Evolutionary conservation across 2,329 filamentous ascomycete genomes (phyloP).

Genomic region (Penicillium sp.): DNA sequence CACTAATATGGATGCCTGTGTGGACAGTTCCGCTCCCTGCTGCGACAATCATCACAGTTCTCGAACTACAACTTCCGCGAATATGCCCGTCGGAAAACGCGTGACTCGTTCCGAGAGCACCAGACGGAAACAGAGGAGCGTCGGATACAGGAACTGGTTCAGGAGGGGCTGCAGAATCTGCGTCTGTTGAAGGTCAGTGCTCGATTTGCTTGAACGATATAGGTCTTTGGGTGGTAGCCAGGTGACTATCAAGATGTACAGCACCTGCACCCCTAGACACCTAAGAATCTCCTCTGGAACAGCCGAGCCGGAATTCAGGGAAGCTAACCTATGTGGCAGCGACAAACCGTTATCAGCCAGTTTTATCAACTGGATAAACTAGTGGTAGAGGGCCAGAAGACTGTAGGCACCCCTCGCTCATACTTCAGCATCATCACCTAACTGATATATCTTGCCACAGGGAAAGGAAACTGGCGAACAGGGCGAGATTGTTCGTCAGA

Average conservation of each 20-base stretch:
- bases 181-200: conserved; percentile 85
- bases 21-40: conserved; percentile 79
- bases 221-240: too few species aligned
- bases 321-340: conserved; percentile 58
- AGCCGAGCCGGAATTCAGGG: background rate
- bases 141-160: conserved; percentile 80
- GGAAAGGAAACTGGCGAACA: conserved; percentile 57
- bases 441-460: conserved; percentile 13
- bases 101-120: conserved; percentile 85
- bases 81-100: conserved; percentile 86
- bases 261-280: too few species aligned
- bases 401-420: conserved; percentile 51
- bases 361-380: conserved; percentile 90
- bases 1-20: conserved; percentile 1
- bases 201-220: too few species aligned
- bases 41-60: conserved; percentile 84
- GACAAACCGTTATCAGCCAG: conserved; percentile 90
- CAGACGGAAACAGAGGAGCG: conserved; percentile 68
- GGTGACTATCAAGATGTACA: too few species aligned
- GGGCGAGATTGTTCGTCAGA: conserved; percentile 69
- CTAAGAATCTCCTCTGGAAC: too few species aligned
- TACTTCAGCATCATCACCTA: background rate
- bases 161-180: conserved; percentile 81
- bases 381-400: conserved; percentile 84
- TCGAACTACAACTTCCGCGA: conserved; percentile 96